Evolutionary conservation across 768 basidiomycete species (phyloP).

Genomic region (Boletus tylopilopsis): DNA sequence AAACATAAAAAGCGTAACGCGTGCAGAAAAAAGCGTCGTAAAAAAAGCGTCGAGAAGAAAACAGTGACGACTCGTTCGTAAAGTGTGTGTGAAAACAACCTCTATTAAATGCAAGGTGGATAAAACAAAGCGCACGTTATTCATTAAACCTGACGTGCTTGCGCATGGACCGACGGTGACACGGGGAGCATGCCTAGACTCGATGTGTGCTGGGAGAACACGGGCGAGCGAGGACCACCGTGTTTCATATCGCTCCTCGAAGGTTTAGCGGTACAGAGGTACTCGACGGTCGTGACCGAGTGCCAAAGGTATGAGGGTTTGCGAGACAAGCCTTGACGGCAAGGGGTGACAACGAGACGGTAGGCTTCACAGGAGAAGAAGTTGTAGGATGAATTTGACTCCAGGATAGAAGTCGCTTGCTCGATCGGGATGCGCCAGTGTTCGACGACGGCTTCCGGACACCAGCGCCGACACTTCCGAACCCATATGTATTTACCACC

Average conservation of each 20-base stretch:
- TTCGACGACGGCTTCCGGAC: slow-evolving; percentile 9
- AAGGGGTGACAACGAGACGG: neutral
- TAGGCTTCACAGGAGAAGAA: neutral
- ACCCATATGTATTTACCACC: neutral
- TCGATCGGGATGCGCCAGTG: slow-evolving; percentile 2
- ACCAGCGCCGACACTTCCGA: slow-evolving; percentile 3
- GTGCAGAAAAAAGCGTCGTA: too few species aligned
- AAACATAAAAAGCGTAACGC: too few species aligned
- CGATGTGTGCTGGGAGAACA: slow-evolving; percentile 1
- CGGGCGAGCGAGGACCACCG: slow-evolving; percentile 4
- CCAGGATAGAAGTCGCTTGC: slow-evolving; percentile 18
- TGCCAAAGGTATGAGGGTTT: neutral
- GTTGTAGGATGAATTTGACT: slow-evolving; percentile 1
- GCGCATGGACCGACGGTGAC: neutral
- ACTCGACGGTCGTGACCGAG: slow-evolving; percentile 1
- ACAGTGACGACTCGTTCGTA: too few species aligned
- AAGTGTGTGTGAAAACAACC: too few species aligned
- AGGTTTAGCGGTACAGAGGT: neutral
- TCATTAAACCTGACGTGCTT: slow-evolving; percentile 7
- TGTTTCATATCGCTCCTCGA: neutral
- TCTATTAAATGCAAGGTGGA: neutral
- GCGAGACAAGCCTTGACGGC: neutral
- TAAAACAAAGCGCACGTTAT: neutral
- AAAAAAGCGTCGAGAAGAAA: neutral
- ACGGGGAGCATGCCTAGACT: neutral